Percentiles rank a stretch among this genome's conserved stretches.
Evolutionary conservation across 352 stramenopile species (phyloP).

Genomic region (Phytophthora fragariae): DNA sequence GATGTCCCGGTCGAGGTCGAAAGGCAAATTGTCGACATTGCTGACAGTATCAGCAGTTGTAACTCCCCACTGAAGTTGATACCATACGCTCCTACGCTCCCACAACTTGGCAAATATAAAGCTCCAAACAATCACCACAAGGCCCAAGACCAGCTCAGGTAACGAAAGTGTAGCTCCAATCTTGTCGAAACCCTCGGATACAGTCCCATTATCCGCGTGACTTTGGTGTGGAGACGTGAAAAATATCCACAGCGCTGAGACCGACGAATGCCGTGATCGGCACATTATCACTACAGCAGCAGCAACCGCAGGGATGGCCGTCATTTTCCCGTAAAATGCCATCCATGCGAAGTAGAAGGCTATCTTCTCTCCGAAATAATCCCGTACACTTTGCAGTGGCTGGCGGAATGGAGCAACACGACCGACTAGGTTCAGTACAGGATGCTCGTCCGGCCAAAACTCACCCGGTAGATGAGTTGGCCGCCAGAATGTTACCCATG

Average conservation of each 20-base stretch:
- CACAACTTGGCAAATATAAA: conserved; percentile 66
- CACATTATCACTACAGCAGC: conserved; percentile 40
- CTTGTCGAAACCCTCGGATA: conserved; percentile 11
- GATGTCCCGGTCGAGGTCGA: neutral
- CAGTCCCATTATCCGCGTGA: neutral
- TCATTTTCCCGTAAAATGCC: conserved; percentile 78
- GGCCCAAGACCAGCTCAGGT: conserved; percentile 30
- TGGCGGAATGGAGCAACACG: conserved; percentile 67
- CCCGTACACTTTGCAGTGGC: conserved; percentile 73
- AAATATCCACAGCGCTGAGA: conserved; percentile 37
- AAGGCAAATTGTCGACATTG: neutral
- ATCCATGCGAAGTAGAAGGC: conserved; percentile 94
- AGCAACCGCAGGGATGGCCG: conserved; percentile 57
- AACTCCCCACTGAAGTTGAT: conserved; percentile 69
- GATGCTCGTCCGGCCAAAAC: conserved; percentile 47
- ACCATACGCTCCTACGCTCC: conserved; percentile 67
- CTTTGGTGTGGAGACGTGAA: conserved; percentile 21
- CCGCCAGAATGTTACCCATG: conserved; percentile 73
- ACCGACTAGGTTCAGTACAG: conserved; percentile 48
- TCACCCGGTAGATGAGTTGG: conserved; percentile 46
- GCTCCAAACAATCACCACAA: conserved; percentile 51
- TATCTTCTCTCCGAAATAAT: conserved; percentile 91
- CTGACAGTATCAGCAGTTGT: conserved; percentile 25
- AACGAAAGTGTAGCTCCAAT: conserved; percentile 8
- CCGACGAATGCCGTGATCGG: conserved; percentile 14